Base-by-base conservation (phyloP, 495 filamentous ascomycete species). In the Bacidia gigantensis region DNA sequence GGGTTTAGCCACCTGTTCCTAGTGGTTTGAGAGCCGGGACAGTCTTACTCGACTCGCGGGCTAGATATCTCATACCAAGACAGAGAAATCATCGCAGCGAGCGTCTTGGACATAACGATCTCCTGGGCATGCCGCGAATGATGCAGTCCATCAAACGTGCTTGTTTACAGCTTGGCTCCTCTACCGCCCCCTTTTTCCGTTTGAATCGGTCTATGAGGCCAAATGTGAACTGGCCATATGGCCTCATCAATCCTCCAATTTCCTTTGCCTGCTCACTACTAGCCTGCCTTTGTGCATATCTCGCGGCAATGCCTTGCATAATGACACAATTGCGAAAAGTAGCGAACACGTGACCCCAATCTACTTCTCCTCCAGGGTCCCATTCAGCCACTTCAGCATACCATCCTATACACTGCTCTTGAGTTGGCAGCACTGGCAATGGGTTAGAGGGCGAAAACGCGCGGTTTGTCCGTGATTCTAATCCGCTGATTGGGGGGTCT, bases 281-380 rank as follows among this genome's bases (percentile, higher is more conserved):
- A 11, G 92, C 92, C 76, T 98, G 92, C 35, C 92, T 70, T 38
- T 75, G 67, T 40, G 92, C 92, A 58, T 79, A 81, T 50, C 92
- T 72, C 41, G 90, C 90, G 29, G 87, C 86, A 62, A 98, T 95
- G 1, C 92, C 90, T 68, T 98, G 92, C 71, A 87, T 87, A 62
- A 98, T 93, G 32, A 90, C 82, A 11, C 84, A 73, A 39, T 76
- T 78, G 46, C 75, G 67, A 60, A 73, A 76, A 64, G 69, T 49
- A 68, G 86, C 85, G 75, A 95, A 71, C 55, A 77, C 66, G 78
- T 82, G 73, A 65, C 87, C 68, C 77, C 76, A 77, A 46, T 67
- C 59, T 58, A 76, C 64, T 22, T 83, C 75, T 18, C 63, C 61
- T 3, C 60, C 65, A 9, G 80, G 79, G 56, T 83, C 72, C 73